phyloP scores from a whole-genome alignment of 1,284 basidiomycete species.

The Apiotrichum gracile region DNA sequence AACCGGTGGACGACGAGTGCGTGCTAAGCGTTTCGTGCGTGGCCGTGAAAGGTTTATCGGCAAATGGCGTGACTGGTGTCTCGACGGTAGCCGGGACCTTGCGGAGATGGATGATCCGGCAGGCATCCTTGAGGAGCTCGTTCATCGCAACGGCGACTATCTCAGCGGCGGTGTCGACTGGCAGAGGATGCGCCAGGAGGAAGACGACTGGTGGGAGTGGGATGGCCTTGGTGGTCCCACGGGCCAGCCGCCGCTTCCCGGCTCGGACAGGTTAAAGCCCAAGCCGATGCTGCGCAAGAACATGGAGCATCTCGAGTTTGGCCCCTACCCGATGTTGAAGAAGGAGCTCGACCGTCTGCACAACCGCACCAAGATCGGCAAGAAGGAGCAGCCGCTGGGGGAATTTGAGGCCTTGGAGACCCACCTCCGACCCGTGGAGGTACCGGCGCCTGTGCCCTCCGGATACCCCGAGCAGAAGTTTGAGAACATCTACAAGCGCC shows the following conservation, averaged over 20 bases:
- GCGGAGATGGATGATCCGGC: constrained; percentile 43
- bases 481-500: constrained; percentile 31
- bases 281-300: constrained; percentile 21
- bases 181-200: constrained; percentile 22
- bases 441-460: background rate
- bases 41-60: constrained; percentile 42
- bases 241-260: constrained; percentile 30
- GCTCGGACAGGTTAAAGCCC: constrained; percentile 10
- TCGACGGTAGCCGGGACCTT: constrained; percentile 40
- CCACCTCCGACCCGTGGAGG: constrained; percentile 24
- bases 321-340: constrained; percentile 30
- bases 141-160: background rate
- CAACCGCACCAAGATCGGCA: background rate
- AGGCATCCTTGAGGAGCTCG: constrained; percentile 22
- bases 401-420: constrained; percentile 25
- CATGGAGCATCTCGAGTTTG: constrained; percentile 26
- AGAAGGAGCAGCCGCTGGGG: constrained; percentile 5
- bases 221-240: constrained; percentile 29
- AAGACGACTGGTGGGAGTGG: constrained; percentile 36
- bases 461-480: constrained; percentile 15
- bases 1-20: constrained; percentile 40
- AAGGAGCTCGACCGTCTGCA: constrained; percentile 17
- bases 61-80: constrained; percentile 42
- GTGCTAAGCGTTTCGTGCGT: constrained; percentile 37
- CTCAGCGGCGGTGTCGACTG: constrained; percentile 31